A percentile compares a stretch with the other conserved stretches of the same genome.
These are phyloP conservation scores for Lodderomyces beijingensis DNA, from an alignment of 1,139 yeast genomes.

Conservation along the genomic window DNA sequence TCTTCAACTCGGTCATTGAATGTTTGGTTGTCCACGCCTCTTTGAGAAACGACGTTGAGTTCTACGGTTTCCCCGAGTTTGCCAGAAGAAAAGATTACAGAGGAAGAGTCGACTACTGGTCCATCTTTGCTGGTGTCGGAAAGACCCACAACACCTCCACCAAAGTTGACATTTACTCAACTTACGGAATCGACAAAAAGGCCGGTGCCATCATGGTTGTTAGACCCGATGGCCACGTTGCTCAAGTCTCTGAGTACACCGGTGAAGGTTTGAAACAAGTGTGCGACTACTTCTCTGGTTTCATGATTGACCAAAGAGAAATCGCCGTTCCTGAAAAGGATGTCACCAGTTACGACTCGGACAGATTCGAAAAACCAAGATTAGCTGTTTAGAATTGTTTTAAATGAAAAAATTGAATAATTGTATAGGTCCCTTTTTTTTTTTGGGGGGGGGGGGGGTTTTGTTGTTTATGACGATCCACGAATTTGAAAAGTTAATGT, in stretches of 20 bases:
- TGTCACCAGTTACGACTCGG: slow-evolving; percentile 7
- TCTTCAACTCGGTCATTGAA: slow-evolving; percentile 22
- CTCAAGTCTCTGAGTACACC: slow-evolving; percentile 17
- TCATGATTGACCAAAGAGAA: slow-evolving; percentile 18
- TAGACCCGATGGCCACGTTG: slow-evolving; percentile 34
- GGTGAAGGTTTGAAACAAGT: slow-evolving; percentile 17
- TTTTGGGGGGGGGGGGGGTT: too few species aligned
- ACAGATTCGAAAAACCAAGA: slow-evolving; percentile 11
- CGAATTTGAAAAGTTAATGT: too few species aligned
- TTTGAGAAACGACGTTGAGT: slow-evolving; percentile 17
- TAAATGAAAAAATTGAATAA: too few species aligned
- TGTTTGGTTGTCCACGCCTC: slow-evolving; percentile 20
- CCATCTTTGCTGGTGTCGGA: slow-evolving; percentile 21
- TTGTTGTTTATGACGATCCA: too few species aligned
- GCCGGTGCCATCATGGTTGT: slow-evolving; percentile 24
- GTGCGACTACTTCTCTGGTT: slow-evolving; percentile 17
- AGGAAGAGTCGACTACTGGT: slow-evolving; percentile 28
- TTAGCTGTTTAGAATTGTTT: slow-evolving; percentile 13
- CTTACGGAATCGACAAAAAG: slow-evolving; percentile 22
- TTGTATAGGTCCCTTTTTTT: too few species aligned
- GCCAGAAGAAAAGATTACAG: slow-evolving; percentile 23
- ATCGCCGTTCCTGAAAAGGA: slow-evolving; percentile 9
- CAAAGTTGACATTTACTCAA: slow-evolving; percentile 13
- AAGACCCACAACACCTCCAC: slow-evolving; percentile 10
- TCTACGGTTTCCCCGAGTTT: slow-evolving; percentile 24